Evolutionary conservation across 257 asterid genomes (phyloP), one percentile per base, ranked within the genome.

Genomic region (Eustoma russellianum): DNA sequence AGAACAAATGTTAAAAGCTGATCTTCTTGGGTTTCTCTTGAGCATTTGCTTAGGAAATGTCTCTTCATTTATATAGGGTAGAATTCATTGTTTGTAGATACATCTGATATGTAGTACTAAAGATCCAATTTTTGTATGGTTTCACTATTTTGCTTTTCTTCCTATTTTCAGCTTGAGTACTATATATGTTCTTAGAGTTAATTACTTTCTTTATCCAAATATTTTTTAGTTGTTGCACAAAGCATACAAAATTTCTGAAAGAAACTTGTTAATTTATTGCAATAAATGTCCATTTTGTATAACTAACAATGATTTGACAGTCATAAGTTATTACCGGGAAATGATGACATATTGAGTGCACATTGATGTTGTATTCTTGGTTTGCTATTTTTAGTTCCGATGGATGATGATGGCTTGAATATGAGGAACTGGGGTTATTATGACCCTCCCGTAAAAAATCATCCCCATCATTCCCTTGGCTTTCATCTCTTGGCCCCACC

Each of bases 351-450:
- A 41, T 16, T 9, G 38, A 18, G 46, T 57, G 61, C 18, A 63
- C 72, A 77, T 68, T 57, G 52, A 46, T 55, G 41, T 14, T n/a
- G 50, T 59, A 13, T 59, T 61, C n/a, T 47, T 66, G 75, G 68
- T n/a, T 13, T 24, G 66, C 71, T 62, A 65, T 64, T 49, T 72
- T 65, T 76, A 83, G 96, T 70, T n/a, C 50, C 51, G 41, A 87
- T 86, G 96, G 98, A 84, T 48, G 95, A 91, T 8, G 94, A 87
- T 48, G 76, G 74, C 9, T 76, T 76, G 70, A 86, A 91, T 80
- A 63, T 91, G 75, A 74, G 83, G 70, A 91, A 91, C 67, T 91
- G 98, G 98, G 95, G 93, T 65, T 91, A 80, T 41, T 91, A 91
- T 53, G 98, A 91, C 50, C 90, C 94, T 52, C 69, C 94, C 52